Base-by-base conservation (phyloP, 306 rosid genomes). In the Datisca glomerata region DNA sequence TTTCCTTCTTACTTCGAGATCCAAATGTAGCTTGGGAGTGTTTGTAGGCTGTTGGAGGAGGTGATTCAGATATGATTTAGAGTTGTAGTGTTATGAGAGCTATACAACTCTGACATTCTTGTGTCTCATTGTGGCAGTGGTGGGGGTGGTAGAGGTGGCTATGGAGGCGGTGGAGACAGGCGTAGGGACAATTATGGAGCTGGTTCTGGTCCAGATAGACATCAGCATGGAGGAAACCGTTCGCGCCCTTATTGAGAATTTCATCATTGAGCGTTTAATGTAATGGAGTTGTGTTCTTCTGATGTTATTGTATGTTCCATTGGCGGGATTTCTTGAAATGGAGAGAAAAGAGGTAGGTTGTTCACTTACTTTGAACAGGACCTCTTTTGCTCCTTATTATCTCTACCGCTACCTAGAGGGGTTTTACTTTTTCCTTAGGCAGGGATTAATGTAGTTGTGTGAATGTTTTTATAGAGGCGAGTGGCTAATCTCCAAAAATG, bases 281-380 rank as follows among this genome's bases (percentile, higher is more conserved):
- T 91, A 84, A 81, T 89, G 75, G 74, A 77, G 63, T 63, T 75
- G 68, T 76, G 80, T 49, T 71, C 83, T 77, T 80, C 2, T 31
- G 36, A 67, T 68, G 81, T 66, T 75, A 52, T 80, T 80, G 57
- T 67, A 38, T 80, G 51, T 75, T 77, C 80, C 67, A 45, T 70
- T 72, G 76, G 80, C n/a, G 41, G 29, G 79, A 63, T 68, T 75
- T 71, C 95, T 69, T 76, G 78, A 77, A 74, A 50, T 69, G 77
- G 91, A 84, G 79, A 75, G 76, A 54, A 74, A 53, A 80, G 94
- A 91, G 96, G 98, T 91, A 91, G 96, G 96, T 65, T 84, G 93
- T 75, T 80, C 92, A 61, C 74, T 70, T 71, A 43, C 72, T 75
- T 49, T 49, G 76, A 61, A 81, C 85, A 72, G 49, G 79, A 58